Conservation (phyloP, 2,329 filamentous ascomycete species). For the Aurifilum marmelostoma region DNA sequence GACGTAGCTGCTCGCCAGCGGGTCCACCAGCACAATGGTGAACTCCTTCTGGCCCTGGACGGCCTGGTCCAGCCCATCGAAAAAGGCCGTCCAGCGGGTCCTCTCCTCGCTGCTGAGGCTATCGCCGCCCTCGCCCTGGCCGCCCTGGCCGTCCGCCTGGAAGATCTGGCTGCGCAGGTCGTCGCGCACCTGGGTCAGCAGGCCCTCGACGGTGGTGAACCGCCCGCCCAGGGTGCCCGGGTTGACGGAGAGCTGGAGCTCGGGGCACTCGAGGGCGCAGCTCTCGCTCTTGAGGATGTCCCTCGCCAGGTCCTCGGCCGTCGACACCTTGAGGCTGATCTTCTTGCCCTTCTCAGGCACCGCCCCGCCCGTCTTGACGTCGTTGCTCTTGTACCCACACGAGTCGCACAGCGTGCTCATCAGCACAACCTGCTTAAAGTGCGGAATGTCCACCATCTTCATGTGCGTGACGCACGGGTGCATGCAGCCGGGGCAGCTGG, state of each 20-base stretch:
- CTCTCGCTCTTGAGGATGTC: conserved; percentile 97
- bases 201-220: conserved; percentile 95
- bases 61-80: conserved; percentile 72
- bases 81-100: conserved; percentile 79
- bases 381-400: conserved; percentile 93
- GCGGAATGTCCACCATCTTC: conserved; percentile 98
- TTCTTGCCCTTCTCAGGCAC: conserved; percentile 84
- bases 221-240: conserved; percentile 92
- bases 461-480: conserved; percentile 89
- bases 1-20: conserved; percentile 89
- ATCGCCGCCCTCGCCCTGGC: conserved; percentile 69
- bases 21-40: conserved; percentile 82
- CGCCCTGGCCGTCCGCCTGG: conserved; percentile 69
- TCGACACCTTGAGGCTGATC: conserved; percentile 76
- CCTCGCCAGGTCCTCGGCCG: conserved; percentile 74
- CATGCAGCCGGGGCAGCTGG: conserved; percentile 88
- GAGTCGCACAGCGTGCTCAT: conserved; percentile 92
- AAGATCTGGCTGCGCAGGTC: conserved; percentile 90
- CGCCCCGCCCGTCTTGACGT: conserved; percentile 95
- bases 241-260: conserved; percentile 85
- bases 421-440: conserved; percentile 96
- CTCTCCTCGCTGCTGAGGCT: conserved; percentile 70
- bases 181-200: conserved; percentile 88
- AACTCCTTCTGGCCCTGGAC: conserved; percentile 82
- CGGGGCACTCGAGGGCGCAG: conserved; percentile 82